These are phyloP conservation scores for Stagonosporopsis chrysanthemi DNA, from an alignment of 2,329 filamentous ascomycete species.

Conservation along the genomic window DNA sequence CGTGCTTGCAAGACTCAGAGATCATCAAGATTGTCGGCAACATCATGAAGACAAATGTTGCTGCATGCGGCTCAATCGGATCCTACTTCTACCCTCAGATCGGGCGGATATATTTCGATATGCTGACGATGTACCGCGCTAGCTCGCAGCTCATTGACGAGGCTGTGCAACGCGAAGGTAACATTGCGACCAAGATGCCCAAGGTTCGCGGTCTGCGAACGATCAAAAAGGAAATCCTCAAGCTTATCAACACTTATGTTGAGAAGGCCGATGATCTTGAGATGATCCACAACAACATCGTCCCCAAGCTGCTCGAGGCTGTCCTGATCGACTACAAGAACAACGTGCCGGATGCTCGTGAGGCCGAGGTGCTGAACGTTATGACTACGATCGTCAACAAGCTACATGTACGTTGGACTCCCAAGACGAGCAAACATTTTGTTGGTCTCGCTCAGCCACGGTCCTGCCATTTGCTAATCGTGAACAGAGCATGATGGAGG, in stretches of 20 bases:
- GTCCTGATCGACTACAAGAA: slow-evolving; percentile 96
- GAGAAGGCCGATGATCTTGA: slow-evolving; percentile 97
- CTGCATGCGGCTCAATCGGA: slow-evolving; percentile 95
- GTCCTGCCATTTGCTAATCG: slow-evolving; percentile 29
- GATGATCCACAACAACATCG: slow-evolving; percentile 91
- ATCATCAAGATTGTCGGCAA: slow-evolving; percentile 99
- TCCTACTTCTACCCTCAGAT: slow-evolving; percentile 99
- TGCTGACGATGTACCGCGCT: slow-evolving; percentile 98
- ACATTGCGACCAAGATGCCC: slow-evolving; percentile 96
- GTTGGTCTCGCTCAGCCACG: slow-evolving; percentile 40
- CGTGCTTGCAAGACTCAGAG: slow-evolving; percentile 87
- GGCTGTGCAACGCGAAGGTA: slow-evolving; percentile 85
- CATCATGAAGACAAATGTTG: slow-evolving; percentile 99
- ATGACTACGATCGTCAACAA: slow-evolving; percentile 98
- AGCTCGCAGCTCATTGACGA: slow-evolving; percentile 97
- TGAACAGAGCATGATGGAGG: slow-evolving; percentile 87
- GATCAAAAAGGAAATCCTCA: slow-evolving; percentile 99
- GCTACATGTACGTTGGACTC: slow-evolving; percentile 81
- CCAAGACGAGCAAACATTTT: slow-evolving; percentile 60
- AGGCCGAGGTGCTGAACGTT: slow-evolving; percentile 94
- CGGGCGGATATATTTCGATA: slow-evolving; percentile 95
- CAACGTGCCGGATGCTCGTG: slow-evolving; percentile 93
- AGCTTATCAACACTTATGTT: slow-evolving; percentile 97
- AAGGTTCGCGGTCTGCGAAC: slow-evolving; percentile 93
- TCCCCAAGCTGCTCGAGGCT: slow-evolving; percentile 92